Base-by-base conservation (phyloP, 2,329 filamentous ascomycete genomes). In the Monosporascus sp. region DNA sequence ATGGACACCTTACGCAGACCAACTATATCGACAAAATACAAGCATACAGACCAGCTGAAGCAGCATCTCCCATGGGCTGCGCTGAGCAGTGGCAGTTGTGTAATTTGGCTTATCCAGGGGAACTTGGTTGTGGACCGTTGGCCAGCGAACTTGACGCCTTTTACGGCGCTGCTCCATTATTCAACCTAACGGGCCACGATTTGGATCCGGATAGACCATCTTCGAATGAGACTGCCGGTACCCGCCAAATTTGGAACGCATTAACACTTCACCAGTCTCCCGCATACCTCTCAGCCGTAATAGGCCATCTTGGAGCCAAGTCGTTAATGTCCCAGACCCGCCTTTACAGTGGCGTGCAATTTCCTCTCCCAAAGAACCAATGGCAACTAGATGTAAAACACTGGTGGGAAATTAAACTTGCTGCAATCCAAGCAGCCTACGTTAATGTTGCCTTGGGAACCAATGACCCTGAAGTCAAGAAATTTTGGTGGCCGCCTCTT, bases 321-420 rank as follows among this genome's bases (percentile, higher is more conserved):
- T 31, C 52, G 3, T 24, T 53, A 5, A n/a, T n/a, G 35, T 53
- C 52, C 3, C 52, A 53, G 25, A 2, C 37, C 6, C 35, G 18
- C 11, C 41, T 51, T 3, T 37, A 14, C 20, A 24, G 17, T 6
- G 52, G 52, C 3, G n/a, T 54, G 1, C 48, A 54, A 24, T 45
- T 2, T 56, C 68, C 48, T 65, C 68, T 58, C 14, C 49, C 55
- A 2, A 38, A 43, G 4, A 52, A 58, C 25, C 55, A 58, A 31
- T 58, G 55, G 55, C 53, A 58, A 15, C 8, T 47, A 6, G 53
- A 58, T 41, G 53, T 58, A 7, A 49, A 14, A 1, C 27, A 52
- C 18, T 58, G 55, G 51, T 55, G 25, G 37, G 48, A 49, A 2
- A 53, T 20, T 2, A 22, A 48, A 6, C 53, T 58, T 27, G 51